Conservation (phyloP, 257 asterid genomes). For the Agastache rugosa region DNA sequence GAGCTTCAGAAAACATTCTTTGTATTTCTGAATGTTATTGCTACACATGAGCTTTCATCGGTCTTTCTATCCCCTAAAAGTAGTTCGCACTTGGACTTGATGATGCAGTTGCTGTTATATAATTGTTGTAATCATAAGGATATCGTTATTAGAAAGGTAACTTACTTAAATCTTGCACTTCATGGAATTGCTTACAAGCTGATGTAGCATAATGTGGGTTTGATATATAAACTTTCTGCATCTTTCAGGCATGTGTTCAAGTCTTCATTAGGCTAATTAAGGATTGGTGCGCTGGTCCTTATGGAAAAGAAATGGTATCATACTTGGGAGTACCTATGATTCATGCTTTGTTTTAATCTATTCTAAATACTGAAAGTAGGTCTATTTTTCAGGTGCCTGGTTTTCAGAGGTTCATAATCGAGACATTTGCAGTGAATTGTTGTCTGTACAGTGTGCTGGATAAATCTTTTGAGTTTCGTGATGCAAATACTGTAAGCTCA, state of each 20-base stretch:
- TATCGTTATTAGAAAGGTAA: conserved; percentile 73
- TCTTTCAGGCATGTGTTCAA: conserved; percentile 84
- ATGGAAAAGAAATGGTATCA: conserved; percentile 77
- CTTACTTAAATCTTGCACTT: conserved; percentile 17
- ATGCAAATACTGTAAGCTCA: conserved; percentile 91
- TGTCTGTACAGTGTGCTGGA: conserved; percentile 94
- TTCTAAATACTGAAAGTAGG: conserved; percentile 34
- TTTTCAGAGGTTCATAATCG: conserved; percentile 74
- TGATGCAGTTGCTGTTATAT: conserved; percentile 81
- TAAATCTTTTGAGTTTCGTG: conserved; percentile 86
- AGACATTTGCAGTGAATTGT: conserved; percentile 79
- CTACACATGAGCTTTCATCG: conserved; percentile 78
- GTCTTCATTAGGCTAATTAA: conserved; percentile 83
- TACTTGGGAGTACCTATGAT: conserved; percentile 5
- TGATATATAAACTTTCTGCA: conserved; percentile 20
- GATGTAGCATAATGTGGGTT: conserved; percentile 11
- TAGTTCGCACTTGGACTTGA: conserved; percentile 59
- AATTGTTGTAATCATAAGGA: conserved; percentile 88
- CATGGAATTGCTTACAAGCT: conserved; percentile 2
- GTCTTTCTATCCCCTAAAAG: conserved; percentile 72
- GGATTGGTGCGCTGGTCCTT: conserved; percentile 80
- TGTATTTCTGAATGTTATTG: conserved; percentile 79
- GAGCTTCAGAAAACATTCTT: conserved; percentile 84
- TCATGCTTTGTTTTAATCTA: conserved; percentile 4
- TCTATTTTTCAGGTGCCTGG: conserved; percentile 83